Evolutionary conservation across 805 yeast genomes (phyloP).

Genomic region (Cyberlindnera amylophila): DNA sequence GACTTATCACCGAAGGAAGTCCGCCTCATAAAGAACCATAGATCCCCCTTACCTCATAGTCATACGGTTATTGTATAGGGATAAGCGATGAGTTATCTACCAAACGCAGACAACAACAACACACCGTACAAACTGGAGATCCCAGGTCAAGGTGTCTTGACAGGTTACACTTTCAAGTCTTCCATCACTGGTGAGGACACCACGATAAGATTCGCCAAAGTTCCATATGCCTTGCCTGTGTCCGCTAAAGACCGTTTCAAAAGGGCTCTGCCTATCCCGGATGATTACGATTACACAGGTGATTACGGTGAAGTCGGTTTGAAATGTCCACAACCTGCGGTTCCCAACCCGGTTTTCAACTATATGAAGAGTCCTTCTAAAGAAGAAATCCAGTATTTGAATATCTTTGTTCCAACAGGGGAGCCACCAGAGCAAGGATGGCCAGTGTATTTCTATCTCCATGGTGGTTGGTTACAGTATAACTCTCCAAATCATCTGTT

Average conservation of each 20-base stretch:
- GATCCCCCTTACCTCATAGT: no score
- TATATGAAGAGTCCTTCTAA: constrained; percentile 18
- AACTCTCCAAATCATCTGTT: constrained; percentile 16
- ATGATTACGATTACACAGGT: constrained; percentile 35
- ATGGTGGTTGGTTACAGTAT: constrained; percentile 42
- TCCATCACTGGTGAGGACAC: constrained; percentile 14
- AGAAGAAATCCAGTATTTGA: constrained; percentile 34
- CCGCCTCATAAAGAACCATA: no score
- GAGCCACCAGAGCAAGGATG: constrained; percentile 35
- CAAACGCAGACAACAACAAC: constrained; percentile 6
- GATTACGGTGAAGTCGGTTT: constrained; percentile 34
- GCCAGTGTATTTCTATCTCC: constrained; percentile 40
- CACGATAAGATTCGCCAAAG: constrained; percentile 28
- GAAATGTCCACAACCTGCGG: constrained; percentile 37
- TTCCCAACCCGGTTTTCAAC: constrained; percentile 27
- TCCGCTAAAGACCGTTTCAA: constrained; percentile 32
- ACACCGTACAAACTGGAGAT: constrained; percentile 6
- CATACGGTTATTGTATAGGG: no score
- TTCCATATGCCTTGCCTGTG: constrained; percentile 35
- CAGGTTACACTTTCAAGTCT: constrained; percentile 25
- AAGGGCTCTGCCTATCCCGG: constrained; percentile 32
- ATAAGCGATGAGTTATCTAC: constrained; percentile 12
- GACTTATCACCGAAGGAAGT: neutral
- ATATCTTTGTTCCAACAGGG: constrained; percentile 37
- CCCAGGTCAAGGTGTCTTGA: constrained; percentile 26